Evolutionary conservation across 2,329 filamentous ascomycete species (phyloP).

Genomic region (Xylariaceae sp.): DNA sequence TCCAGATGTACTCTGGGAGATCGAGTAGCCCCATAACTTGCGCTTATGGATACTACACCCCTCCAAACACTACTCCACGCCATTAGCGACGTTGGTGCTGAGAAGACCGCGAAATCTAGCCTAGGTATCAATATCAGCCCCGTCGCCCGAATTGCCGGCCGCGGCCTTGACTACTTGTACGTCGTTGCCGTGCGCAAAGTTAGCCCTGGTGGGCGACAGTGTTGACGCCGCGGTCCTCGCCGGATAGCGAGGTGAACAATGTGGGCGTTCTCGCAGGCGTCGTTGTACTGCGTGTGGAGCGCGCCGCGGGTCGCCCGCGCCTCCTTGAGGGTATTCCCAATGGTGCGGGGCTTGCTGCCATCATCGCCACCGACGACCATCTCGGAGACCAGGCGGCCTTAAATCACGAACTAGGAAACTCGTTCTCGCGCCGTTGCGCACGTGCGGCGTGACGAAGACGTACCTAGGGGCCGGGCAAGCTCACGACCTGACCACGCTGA

Average conservation of each 20-base stretch:
- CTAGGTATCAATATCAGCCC: constrained; percentile 41
- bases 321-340: constrained; percentile 41
- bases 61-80: constrained; percentile 55
- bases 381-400: constrained; percentile 52
- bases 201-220: constrained; percentile 22
- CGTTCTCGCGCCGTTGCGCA: constrained; percentile 56
- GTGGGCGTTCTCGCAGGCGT: constrained; percentile 50
- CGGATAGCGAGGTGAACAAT: constrained; percentile 45
- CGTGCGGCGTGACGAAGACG: constrained; percentile 60
- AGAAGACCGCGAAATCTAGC: constrained; percentile 44
- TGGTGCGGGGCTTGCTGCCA: constrained; percentile 41
- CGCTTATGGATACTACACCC: constrained; percentile 44
- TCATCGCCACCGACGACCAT: constrained; percentile 52
- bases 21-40: constrained; percentile 5
- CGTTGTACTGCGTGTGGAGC: constrained; percentile 58
- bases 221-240: constrained; percentile 22
- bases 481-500: constrained; percentile 55
- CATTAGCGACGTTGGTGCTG: constrained; percentile 53
- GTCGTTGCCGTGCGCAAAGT: constrained; percentile 42
- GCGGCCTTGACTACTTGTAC: constrained; percentile 41
- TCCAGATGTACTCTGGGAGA: too few species aligned
- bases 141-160: constrained; percentile 27
- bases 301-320: constrained; percentile 57
- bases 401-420: constrained; percentile 56
- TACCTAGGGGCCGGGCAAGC: constrained; percentile 56